Evolutionary conservation across 1,139 yeast genomes (phyloP), one percentile per base, ranked within the genome.

Genomic region (Kodamaea anthophila): DNA sequence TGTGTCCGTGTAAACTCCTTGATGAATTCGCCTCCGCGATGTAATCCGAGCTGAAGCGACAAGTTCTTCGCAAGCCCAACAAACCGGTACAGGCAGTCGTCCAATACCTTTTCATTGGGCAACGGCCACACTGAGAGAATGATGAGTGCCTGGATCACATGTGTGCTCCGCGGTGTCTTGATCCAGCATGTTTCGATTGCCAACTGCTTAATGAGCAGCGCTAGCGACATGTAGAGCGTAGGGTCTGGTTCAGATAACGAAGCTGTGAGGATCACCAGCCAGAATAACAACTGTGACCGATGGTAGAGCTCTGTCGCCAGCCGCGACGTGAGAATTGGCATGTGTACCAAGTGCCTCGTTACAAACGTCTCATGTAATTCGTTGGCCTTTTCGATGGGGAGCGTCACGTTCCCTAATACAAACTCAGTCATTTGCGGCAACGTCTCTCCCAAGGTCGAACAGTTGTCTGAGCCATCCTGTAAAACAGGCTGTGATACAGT

Each of bases 161-260:
- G 96, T 1, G 96, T 85, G 4, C 95, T 84, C 47, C 97, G 66
- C 3, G 97, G 96, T 0, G 97, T 87, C 38, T 88, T 66, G 32
- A 86, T 77, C 94, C 96, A 86, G 55, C 96, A 86, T 0, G 94
- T 85, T 48, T 85, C 94, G 37, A 86, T 85, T 0, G 95, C 95
- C 41, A 87, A 60, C 49, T 85, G 94, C 48, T 85, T 85, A 43
- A 88, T 84, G 23, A 85, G 62, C 1, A 85, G 73, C 10, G 94
- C 80, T 29, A 87, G 63, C 23, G 82, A 72, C 59, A 77, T 74
- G 59, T 88, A 88, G 25, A 86, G 53, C 0, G 83, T 69, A 3
- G 96, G 96, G 29, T 83, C 93, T 0, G 94, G 91, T 42, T 87
- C 95, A 1, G 93, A 77, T 14, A 83, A 60, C 23, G 93, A 78